Percentiles rank a stretch among this genome's conserved stretches.
These are phyloP conservation scores for Quercus lobata DNA, from an alignment of 331 rosid genomes.

Conservation along the genomic window DNA sequence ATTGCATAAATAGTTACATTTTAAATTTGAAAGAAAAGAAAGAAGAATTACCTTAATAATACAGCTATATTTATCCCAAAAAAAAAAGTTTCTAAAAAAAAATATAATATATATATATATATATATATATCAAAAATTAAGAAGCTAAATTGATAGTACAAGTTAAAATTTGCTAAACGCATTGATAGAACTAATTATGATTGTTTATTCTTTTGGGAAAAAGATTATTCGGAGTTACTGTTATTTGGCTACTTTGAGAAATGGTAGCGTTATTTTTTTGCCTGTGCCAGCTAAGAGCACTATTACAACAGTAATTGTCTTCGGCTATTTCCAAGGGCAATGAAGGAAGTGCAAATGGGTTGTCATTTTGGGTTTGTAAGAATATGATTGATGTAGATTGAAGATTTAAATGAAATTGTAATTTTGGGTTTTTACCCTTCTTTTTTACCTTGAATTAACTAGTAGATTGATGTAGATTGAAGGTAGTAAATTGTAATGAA, in stretches of 20 bases:
- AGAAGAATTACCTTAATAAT: no score
- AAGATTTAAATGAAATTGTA: conserved; percentile 11
- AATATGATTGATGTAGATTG: conserved; percentile 38
- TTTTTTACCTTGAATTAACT: no score
- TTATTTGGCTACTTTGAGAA: neutral
- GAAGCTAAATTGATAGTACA: no score
- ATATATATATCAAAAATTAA: no score
- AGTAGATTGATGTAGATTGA: no score
- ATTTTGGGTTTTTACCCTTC: neutral
- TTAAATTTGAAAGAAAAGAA: no score
- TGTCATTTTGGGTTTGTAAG: conserved; percentile 20
- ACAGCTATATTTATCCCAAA: no score
- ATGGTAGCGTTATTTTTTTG: neutral
- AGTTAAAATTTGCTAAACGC: neutral
- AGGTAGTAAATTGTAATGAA: no score
- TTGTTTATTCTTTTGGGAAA: neutral
- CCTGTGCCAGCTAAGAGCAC: conserved; percentile 31
- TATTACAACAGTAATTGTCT: conserved; percentile 19
- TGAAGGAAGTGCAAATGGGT: neutral
- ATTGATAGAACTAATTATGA: neutral
- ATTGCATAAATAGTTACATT: no score
- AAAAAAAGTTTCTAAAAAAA: no score
- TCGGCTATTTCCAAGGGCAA: conserved; percentile 31
- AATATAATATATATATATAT: no score
- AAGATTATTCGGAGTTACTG: neutral